Conservation (phyloP, 2,329 filamentous ascomycete genomes). For the Colletotrichum falcatum region DNA sequence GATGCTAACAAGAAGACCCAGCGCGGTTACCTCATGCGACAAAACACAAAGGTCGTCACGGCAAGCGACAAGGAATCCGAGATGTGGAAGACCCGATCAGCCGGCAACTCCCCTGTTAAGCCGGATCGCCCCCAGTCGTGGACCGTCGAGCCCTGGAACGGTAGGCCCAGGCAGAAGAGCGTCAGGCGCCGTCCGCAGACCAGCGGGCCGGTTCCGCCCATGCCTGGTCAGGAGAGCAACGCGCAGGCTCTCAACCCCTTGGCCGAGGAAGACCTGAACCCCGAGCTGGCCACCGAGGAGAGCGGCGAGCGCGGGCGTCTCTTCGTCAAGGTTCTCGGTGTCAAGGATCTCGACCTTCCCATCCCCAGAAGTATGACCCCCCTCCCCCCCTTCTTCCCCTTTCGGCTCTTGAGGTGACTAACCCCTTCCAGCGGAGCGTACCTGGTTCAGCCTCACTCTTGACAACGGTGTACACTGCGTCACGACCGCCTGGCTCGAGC, state of each 20-base stretch:
- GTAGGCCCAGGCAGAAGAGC: constrained; percentile 76
- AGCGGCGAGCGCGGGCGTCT: constrained; percentile 88
- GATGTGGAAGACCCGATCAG: constrained; percentile 67
- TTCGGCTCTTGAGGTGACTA: constrained; percentile 42
- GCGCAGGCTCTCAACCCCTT: constrained; percentile 74
- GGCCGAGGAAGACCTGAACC: constrained; percentile 73
- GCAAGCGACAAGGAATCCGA: constrained; percentile 83
- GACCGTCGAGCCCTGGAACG: constrained; percentile 98
- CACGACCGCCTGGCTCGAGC: constrained; percentile 93
- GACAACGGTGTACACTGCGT: constrained; percentile 98
- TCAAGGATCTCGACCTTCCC: constrained; percentile 94
- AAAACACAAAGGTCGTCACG: constrained; percentile 96
- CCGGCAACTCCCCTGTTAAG: constrained; percentile 77
- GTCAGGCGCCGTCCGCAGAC: constrained; percentile 68
- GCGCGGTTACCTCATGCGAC: constrained; percentile 98
- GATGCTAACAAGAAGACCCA: constrained; percentile 79
- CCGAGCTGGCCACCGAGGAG: constrained; percentile 74
- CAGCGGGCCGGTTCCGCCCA: constrained; percentile 78
- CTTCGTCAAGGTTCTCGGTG: constrained; percentile 98
- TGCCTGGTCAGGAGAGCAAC: constrained; percentile 90
- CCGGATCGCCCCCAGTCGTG: constrained; percentile 88
- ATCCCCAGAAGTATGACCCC: constrained; percentile 83
- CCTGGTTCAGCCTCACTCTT: constrained; percentile 95
- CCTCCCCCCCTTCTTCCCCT: constrained; percentile 20
- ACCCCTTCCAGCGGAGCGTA: constrained; percentile 77